These are phyloP conservation scores for Teunomyces gatunensis DNA, from an alignment of 805 yeast genomes.

Conservation along the genomic window DNA sequence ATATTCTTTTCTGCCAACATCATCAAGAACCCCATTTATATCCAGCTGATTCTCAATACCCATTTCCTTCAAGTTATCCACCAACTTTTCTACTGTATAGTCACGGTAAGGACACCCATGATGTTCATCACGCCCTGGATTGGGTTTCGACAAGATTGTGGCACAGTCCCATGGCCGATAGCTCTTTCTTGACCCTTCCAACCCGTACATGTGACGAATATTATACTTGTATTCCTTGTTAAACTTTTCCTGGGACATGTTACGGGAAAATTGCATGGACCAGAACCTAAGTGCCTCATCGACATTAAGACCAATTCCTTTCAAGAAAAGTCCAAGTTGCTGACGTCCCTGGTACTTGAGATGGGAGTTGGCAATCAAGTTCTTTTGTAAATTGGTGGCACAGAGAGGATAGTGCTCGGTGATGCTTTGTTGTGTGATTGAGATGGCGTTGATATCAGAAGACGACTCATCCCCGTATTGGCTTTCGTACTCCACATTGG, in stretches of 20 bases:
- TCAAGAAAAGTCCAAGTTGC: constrained; percentile 79
- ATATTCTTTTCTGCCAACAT: constrained; percentile 66
- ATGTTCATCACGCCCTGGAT: constrained; percentile 63
- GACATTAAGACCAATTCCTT: constrained; percentile 82
- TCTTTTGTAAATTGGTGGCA: constrained; percentile 62
- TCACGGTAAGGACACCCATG: constrained; percentile 96
- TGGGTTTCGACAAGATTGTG: constrained; percentile 67
- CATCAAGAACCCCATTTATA: constrained; percentile 61
- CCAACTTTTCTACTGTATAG: constrained; percentile 61
- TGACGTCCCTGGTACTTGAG: constrained; percentile 81
- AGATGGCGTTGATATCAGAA: constrained; percentile 56
- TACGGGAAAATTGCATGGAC: constrained; percentile 62
- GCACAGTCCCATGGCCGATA: constrained; percentile 86
- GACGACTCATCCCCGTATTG: constrained; percentile 21
- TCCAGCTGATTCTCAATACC: constrained; percentile 61
- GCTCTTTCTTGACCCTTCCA: constrained; percentile 85
- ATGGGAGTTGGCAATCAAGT: constrained; percentile 62
- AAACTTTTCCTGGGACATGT: constrained; percentile 56
- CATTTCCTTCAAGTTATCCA: constrained; percentile 54
- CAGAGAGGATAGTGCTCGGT: constrained; percentile 79
- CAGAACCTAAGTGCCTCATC: constrained; percentile 90
- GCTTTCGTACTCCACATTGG: constrained; percentile 51
- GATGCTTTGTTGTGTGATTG: constrained; percentile 54
- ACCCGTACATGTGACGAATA: constrained; percentile 84
- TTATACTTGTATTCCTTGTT: constrained; percentile 87